These are phyloP conservation scores for Zalaria obscura DNA, from an alignment of 2,329 filamentous ascomycete genomes.

Conservation along the genomic window DNA sequence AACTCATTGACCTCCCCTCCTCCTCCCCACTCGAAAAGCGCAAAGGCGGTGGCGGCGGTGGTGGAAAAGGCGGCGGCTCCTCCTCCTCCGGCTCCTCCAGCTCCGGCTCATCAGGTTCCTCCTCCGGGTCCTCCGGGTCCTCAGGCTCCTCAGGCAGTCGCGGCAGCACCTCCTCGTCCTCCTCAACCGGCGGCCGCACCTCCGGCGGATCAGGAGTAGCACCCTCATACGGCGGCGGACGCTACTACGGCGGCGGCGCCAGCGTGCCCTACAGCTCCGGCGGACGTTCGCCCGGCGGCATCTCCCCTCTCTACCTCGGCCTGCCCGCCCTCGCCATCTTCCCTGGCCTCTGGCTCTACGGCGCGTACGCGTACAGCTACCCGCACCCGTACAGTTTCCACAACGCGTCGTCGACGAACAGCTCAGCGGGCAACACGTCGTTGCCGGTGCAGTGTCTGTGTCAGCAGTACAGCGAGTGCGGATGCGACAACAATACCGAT, in stretches of 20 bases:
- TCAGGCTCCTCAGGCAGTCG: constrained; percentile 5
- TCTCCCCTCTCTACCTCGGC: constrained; percentile 40
- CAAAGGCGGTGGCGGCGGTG: constrained; percentile 29
- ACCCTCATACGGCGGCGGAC: constrained; percentile 46
- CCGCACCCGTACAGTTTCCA: constrained; percentile 39
- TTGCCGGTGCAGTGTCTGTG: constrained; percentile 50
- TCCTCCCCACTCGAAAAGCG: constrained; percentile 28
- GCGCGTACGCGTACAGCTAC: constrained; percentile 48
- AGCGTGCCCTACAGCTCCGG: constrained; percentile 46
- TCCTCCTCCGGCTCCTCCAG: constrained; percentile 7
- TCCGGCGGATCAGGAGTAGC: constrained; percentile 42
- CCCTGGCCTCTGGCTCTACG: constrained; percentile 51
- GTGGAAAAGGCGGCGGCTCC: constrained; percentile 12
- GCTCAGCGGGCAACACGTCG: constrained; percentile 40
- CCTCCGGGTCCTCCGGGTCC: constrained; percentile 1
- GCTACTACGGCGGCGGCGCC: constrained; percentile 54
- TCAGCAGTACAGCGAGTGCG: constrained; percentile 41
- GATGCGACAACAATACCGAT: constrained; percentile 55
- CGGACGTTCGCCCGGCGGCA: constrained; percentile 30
- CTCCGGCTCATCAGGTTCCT: constrained; percentile 7
- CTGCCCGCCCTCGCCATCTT: constrained; percentile 38
- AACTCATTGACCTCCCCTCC: constrained; percentile 15
- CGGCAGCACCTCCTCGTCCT: constrained; percentile 10
- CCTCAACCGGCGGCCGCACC: constrained; percentile 28
- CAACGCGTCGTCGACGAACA: constrained; percentile 28